Evolutionary conservation across 129 eudicot genomes (phyloP).

Genomic region (Scalesia atractyloides): DNA sequence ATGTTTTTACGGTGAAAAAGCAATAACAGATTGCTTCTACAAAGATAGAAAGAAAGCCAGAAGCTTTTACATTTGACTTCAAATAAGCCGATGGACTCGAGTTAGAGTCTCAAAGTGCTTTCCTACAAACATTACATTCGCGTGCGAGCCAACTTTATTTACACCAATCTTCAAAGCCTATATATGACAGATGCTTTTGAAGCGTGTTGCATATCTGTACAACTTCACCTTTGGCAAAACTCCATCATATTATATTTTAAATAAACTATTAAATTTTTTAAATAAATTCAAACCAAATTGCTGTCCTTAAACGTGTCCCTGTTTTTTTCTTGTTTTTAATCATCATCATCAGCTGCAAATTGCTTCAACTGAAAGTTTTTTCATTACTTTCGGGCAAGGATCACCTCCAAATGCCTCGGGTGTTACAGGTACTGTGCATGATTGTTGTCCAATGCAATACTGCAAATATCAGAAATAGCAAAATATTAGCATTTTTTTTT

Average conservation of each 20-base stretch:
- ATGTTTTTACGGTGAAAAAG: constrained; percentile 25
- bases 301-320: constrained; percentile 4
- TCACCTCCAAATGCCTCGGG: constrained; percentile 93
- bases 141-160: constrained; percentile 32
- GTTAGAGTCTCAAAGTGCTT: constrained; percentile 50
- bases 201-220: constrained; percentile 80
- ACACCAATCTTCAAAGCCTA: constrained; percentile 39
- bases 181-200: constrained; percentile 41
- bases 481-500: neutral
- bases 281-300: constrained; percentile 13
- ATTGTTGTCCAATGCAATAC: constrained; percentile 76
- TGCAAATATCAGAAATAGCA: constrained; percentile 35
- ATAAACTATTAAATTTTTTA: constrained; percentile 9
- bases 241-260: constrained; percentile 26
- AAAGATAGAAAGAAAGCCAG: constrained; percentile 30
- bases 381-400: constrained; percentile 93
- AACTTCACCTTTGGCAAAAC: constrained; percentile 62
- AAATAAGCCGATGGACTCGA: constrained; percentile 48
- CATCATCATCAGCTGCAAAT: constrained; percentile 69
- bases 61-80: constrained; percentile 35
- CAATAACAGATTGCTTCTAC: constrained; percentile 28
- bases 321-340: neutral
- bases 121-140: constrained; percentile 16
- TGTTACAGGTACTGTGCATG: constrained; percentile 84
- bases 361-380: constrained; percentile 94